These are phyloP conservation scores for Annulohypoxylon truncatum DNA, from an alignment of 2,329 filamentous ascomycete genomes.

Conservation along the genomic window DNA sequence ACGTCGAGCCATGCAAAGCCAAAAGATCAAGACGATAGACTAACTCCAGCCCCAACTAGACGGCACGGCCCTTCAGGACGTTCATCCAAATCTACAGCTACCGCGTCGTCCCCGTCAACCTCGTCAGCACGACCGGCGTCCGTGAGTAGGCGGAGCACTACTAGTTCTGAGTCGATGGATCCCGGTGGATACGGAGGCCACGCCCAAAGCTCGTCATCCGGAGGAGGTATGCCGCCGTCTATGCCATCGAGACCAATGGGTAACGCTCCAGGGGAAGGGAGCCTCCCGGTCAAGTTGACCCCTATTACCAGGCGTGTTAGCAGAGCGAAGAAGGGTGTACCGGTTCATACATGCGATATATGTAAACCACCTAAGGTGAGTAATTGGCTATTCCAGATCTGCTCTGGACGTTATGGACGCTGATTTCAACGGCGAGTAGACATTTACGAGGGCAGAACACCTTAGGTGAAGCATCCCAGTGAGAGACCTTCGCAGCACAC, in stretches of 20 bases:
- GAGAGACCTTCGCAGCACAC: constrained; percentile 11
- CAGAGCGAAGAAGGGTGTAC: constrained; percentile 69
- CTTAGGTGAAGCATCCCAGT: constrained; percentile 59
- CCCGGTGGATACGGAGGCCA: constrained; percentile 50
- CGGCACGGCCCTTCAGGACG: constrained; percentile 52
- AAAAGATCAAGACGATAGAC: constrained; percentile 50
- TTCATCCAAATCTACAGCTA: constrained; percentile 48
- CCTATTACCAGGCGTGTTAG: constrained; percentile 68
- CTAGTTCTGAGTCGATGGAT: constrained; percentile 64
- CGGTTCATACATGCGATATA: constrained; percentile 65
- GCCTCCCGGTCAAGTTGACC: constrained; percentile 62
- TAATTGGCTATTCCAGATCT: constrained; percentile 1
- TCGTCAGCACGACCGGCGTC: constrained; percentile 47
- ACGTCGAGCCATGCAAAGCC: constrained; percentile 56
- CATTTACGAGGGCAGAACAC: constrained; percentile 72
- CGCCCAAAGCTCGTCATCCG: constrained; percentile 53
- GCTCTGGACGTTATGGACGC: background rate
- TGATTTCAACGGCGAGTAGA: constrained; percentile 55
- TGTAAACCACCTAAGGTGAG: constrained; percentile 65
- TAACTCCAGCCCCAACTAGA: constrained; percentile 52
- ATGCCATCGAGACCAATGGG: constrained; percentile 57
- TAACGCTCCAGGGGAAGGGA: constrained; percentile 49
- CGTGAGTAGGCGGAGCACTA: constrained; percentile 57
- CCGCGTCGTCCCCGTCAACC: constrained; percentile 46
- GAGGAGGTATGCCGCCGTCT: constrained; percentile 47